Base-by-base conservation (phyloP, 306 rosid species). In the Parietaria judaica region DNA sequence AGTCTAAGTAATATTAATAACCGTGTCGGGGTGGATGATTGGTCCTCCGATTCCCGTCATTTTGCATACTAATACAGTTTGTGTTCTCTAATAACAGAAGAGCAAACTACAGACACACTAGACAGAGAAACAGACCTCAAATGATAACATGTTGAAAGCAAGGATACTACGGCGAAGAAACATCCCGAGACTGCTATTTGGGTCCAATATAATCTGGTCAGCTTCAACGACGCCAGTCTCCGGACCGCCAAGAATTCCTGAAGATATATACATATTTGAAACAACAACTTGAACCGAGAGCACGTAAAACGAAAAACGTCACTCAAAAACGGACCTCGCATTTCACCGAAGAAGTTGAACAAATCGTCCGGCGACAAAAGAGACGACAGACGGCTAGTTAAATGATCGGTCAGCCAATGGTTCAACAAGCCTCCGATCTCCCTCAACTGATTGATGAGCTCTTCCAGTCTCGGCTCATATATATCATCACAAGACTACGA, bases 401-500 rank as follows among this genome's bases (percentile, higher is more conserved):
- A 61, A 67, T 84, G 95, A 62, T 76, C 89, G 52, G 73, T 72
- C 45, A 86, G 49, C 84, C 89, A 84, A 60, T 71, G 72, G 70
- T 74, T 63, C 52, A 72, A 58, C 66, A 74, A 8, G 67, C 91
- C 89, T 56, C 78, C 76, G 69, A 88, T 66, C 69, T 71, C 75
- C 74, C 92, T 85, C 76, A 91, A 64, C 52, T 91, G 95, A 65
- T 74, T 70, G 15, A 80, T 75, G 43, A 91, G 86, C 31, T 88
- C 92, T 11, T 86, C 96, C 69, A 92, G 79, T 74, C 86, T 88
- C 4, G 96, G 95, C 87, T 92, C 98, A 67, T 88, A 69, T 51
- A 84, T 79, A 71, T 84, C 94, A 69, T 86, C 98, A 11, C 87
- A 86, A 0, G 98, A 82, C 98, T 88, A 81, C 75, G 63, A 14